Percentiles rank a stretch among this genome's conserved stretches.
phyloP scores from a whole-genome alignment of 2,329 filamentous ascomycete genomes.

The Phaeosphaeriaceae sp. region DNA sequence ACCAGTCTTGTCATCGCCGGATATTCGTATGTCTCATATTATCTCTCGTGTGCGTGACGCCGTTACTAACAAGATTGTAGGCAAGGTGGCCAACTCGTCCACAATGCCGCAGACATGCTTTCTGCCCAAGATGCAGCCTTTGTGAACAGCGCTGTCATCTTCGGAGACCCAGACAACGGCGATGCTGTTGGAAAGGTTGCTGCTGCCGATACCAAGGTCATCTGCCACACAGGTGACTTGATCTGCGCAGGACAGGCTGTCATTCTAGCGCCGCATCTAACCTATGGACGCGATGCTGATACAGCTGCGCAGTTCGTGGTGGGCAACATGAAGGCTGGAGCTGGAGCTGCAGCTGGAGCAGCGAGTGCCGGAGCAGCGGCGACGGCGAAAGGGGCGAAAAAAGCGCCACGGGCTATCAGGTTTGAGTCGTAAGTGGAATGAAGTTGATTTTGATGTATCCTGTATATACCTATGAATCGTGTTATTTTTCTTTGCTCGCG shows the following conservation, averaged over 20 bases:
- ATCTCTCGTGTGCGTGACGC: not conserved
- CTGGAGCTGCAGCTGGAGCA: slow-evolving; percentile 3
- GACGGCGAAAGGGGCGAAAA: slow-evolving; percentile 6
- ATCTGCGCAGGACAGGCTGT: slow-evolving; percentile 42
- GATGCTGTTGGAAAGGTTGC: slow-evolving; percentile 40
- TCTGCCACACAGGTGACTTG: slow-evolving; percentile 45
- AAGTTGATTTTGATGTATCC: not conserved
- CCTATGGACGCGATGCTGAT: slow-evolving; percentile 39
- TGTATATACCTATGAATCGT: not conserved
- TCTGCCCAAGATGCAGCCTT: slow-evolving; percentile 29
- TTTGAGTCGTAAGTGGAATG: not conserved
- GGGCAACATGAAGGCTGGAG: slow-evolving; percentile 19
- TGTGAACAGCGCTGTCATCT: slow-evolving; percentile 41
- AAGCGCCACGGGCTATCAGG: not conserved
- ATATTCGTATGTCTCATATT: slow-evolving; percentile 52
- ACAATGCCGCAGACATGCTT: slow-evolving; percentile 52
- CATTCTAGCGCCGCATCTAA: slow-evolving; percentile 44
- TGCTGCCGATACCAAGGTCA: slow-evolving; percentile 39
- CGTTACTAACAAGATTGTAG: slow-evolving; percentile 14
- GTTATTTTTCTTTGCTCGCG: not conserved
- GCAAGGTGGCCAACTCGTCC: slow-evolving; percentile 53
- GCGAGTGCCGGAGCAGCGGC: not conserved
- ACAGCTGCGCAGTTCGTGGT: slow-evolving; percentile 43
- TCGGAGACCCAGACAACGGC: slow-evolving; percentile 48
- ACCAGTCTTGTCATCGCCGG: slow-evolving; percentile 58